Percentiles rank a stretch among this genome's conserved stretches.
These are phyloP conservation scores for Bipolaris cookei DNA, from an alignment of 2,329 filamentous ascomycete species.

Conservation along the genomic window DNA sequence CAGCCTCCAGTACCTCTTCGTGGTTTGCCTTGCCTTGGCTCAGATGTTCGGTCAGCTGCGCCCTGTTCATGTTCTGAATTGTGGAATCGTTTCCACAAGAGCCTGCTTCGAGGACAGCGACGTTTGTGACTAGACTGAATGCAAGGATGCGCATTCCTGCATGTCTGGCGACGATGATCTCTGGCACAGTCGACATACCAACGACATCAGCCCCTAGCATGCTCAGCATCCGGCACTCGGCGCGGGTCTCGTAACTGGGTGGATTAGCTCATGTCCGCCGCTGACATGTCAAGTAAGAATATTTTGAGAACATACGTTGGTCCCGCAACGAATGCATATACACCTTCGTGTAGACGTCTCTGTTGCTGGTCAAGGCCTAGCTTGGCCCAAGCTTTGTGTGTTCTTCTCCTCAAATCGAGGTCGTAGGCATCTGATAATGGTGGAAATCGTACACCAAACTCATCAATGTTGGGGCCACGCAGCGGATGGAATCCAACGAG, in stretches of 20 bases:
- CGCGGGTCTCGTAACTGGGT: constrained; percentile 65
- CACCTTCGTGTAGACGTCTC: constrained; percentile 66
- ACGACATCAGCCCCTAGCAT: constrained; percentile 70
- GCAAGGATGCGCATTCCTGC: constrained; percentile 67
- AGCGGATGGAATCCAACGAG: constrained; percentile 67
- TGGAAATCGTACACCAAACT: constrained; percentile 68
- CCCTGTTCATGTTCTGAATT: constrained; percentile 58
- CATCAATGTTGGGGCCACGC: constrained; percentile 66
- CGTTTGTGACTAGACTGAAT: constrained; percentile 71
- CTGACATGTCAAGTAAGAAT: neutral
- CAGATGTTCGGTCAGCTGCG: constrained; percentile 62
- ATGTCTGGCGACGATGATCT: constrained; percentile 70
- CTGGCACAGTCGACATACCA: constrained; percentile 73
- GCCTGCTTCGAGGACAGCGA: constrained; percentile 64
- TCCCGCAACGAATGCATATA: constrained; percentile 69
- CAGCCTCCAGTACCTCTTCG: constrained; percentile 69
- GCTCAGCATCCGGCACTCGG: constrained; percentile 68
- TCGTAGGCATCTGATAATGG: constrained; percentile 71
- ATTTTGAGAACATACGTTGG: constrained; percentile 58
- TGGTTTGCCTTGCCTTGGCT: constrained; percentile 68
- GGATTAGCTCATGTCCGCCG: constrained; percentile 15
- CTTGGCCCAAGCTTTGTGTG: constrained; percentile 64
- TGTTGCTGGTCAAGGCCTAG: constrained; percentile 55
- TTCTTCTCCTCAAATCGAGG: constrained; percentile 63
- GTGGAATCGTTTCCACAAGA: constrained; percentile 63